Base-by-base conservation (phyloP, 2,329 filamentous ascomycete species). In the Hypoxylon sp. region DNA sequence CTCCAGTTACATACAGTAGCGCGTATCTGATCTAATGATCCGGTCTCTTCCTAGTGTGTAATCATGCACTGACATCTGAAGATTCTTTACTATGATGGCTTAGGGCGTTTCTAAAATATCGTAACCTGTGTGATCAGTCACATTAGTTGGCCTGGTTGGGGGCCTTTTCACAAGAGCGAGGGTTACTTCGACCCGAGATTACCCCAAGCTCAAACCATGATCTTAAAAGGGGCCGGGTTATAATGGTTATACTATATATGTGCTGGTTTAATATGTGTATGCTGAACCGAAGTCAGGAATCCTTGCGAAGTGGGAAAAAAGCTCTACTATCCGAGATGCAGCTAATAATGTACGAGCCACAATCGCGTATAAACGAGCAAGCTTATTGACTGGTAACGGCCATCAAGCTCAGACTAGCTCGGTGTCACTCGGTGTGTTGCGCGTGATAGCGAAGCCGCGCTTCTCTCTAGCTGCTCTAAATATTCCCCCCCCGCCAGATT, bases 161-260 rank as follows among this genome's bases (percentile, higher is more conserved):
- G 67, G 56, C 60, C 6, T 52, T 55, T 68, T 67, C 36, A 58
- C 53, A 34, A 65, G 71, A 60, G 66, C 68, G 70, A 75, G 71
- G 71, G 67, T 65, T 72, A 60, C 71, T 75, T 74, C 72, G 75
- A 73, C 70, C 78, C 76, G 78, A 80, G 73, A 80, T 80, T 80
- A 76, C 74, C 72, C 72, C 72, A 69, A 74, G 69, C 61, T 65
- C 57, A 65, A 60, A 61, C 76, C 76, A 73, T 78, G 73, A 65
- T 65, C 74, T 75, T 77, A 78, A 72, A 68, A 68, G 71, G 71
- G 50, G 63, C 71, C 72, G 73, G 69, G 75, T 77, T 60, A 65
- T 70, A 76, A 77, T 73, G 76, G 70, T 70, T 80, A 80, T n/a
- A n/a, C n/a, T n/a, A n/a, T n/a, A n/a, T 80, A 81, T 79, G 73